A percentile compares a stretch with the other conserved stretches of the same genome.
These are phyloP conservation scores for Apophysomyces trapeziformis DNA, from an alignment of 371 early-diverging fungal species.

Conservation along the genomic window DNA sequence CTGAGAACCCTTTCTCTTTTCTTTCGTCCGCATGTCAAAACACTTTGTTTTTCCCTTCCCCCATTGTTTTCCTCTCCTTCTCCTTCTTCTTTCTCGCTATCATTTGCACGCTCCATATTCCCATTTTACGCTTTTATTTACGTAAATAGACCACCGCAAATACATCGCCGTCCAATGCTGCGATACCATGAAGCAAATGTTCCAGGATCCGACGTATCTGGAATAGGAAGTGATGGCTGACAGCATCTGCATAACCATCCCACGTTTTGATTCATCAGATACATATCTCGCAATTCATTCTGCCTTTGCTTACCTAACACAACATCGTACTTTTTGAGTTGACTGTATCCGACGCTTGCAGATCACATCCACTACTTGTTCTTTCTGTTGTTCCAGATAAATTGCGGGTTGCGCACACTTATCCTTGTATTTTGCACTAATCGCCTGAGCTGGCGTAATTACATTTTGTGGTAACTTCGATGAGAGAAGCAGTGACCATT, in stretches of 20 bases:
- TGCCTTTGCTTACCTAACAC: constrained; percentile 27
- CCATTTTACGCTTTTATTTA: constrained; percentile 13
- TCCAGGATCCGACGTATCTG: constrained; percentile 27
- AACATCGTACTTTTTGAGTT: constrained; percentile 23
- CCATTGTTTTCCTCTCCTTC: not conserved
- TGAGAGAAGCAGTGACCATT: constrained; percentile 17
- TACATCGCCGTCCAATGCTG: constrained; percentile 37
- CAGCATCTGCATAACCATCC: constrained; percentile 28
- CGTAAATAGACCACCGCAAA: constrained; percentile 47
- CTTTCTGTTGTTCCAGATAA: constrained; percentile 33
- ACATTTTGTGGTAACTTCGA: constrained; percentile 22
- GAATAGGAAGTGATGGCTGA: constrained; percentile 26
- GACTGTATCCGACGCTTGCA: constrained; percentile 34
- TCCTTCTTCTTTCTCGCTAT: no score
- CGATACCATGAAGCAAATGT: constrained; percentile 42
- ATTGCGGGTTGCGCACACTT: constrained; percentile 45
- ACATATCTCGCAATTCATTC: not conserved
- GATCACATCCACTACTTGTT: constrained; percentile 36
- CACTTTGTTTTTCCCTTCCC: not conserved
- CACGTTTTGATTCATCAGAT: not conserved
- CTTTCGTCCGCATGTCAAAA: not conserved
- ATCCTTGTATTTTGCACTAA: constrained; percentile 30
- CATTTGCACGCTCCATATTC: not conserved
- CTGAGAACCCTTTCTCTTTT: not conserved
- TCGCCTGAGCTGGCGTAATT: constrained; percentile 11